phyloP scores from a whole-genome alignment of 2,329 filamentous ascomycete species.

The Ascochyta lentis region DNA sequence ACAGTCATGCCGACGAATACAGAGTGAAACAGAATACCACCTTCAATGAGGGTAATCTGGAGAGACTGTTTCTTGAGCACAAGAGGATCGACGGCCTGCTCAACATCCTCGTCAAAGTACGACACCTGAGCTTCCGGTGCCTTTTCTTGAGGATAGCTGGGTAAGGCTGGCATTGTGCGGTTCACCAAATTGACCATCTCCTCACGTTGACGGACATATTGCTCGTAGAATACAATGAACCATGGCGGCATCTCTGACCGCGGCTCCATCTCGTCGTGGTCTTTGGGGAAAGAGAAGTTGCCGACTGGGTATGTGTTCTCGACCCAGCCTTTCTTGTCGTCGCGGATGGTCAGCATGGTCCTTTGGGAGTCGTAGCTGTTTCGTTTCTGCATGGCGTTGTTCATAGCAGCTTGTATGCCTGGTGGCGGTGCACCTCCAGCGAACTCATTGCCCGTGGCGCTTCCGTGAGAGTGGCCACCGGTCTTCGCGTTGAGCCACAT shows the following conservation, averaged over 20 bases:
- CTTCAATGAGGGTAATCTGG: slow-evolving; percentile 59
- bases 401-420: slow-evolving; percentile 41
- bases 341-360: slow-evolving; percentile 42
- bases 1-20: slow-evolving; percentile 69
- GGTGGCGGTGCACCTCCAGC: slow-evolving; percentile 25
- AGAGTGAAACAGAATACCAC: slow-evolving; percentile 68
- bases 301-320: slow-evolving; percentile 38
- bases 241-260: slow-evolving; percentile 63
- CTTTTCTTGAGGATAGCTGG: slow-evolving; percentile 39
- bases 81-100: slow-evolving; percentile 47
- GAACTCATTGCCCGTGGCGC: slow-evolving; percentile 57
- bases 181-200: slow-evolving; percentile 65
- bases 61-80: slow-evolving; percentile 49
- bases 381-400: slow-evolving; percentile 36
- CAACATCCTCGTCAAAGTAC: slow-evolving; percentile 48
- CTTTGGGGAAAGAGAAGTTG: slow-evolving; percentile 41
- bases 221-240: slow-evolving; percentile 69
- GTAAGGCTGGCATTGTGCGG: slow-evolving; percentile 41
- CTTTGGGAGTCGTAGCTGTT: slow-evolving; percentile 47
- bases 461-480: slow-evolving; percentile 65
- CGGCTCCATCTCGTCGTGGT: slow-evolving; percentile 34
- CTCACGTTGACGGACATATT: slow-evolving; percentile 66
- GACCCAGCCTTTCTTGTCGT: slow-evolving; percentile 46
- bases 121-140: slow-evolving; percentile 30
- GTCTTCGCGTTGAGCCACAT: slow-evolving; percentile 67